Evolutionary conservation across 345 rosid genomes (phyloP).

Genomic region (Cardamine resedifolia): DNA sequence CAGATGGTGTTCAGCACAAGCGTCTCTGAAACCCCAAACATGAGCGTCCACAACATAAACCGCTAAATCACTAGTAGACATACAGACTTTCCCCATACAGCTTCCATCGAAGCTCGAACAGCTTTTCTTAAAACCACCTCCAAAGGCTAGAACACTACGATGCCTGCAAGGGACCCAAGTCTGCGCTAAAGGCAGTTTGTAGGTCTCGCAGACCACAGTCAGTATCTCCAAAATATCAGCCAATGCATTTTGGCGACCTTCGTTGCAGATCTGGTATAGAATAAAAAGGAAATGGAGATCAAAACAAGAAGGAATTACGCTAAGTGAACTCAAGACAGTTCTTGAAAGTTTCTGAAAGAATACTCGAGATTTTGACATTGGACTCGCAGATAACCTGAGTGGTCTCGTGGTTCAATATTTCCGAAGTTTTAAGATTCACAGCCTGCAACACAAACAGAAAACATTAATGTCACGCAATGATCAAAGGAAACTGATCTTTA

Average conservation of each 20-base stretch:
- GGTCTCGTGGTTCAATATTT: conserved; percentile 67
- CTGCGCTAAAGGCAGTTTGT: conserved; percentile 92
- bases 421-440: conserved; percentile 86
- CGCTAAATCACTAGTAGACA: conserved; percentile 91
- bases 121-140: conserved; percentile 87
- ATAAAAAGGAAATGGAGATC: conserved; percentile 29
- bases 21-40: conserved; percentile 94
- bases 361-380: conserved; percentile 38
- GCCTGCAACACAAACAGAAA: conserved; percentile 55
- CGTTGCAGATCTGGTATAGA: conserved; percentile 77
- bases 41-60: conserved; percentile 84
- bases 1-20: conserved; percentile 92
- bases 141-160: conserved; percentile 73
- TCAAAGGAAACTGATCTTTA: background rate
- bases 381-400: conserved; percentile 58
- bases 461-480: background rate
- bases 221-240: conserved; percentile 90
- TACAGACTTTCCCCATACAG: conserved; percentile 86
- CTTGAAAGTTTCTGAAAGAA: conserved; percentile 37
- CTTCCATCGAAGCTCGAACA: conserved; percentile 88
- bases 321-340: conserved; percentile 28
- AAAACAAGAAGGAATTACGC: conserved; percentile 37
- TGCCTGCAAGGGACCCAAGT: conserved; percentile 98
- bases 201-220: conserved; percentile 78
- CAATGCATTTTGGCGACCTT: conserved; percentile 82